Conservation (phyloP, 2,329 filamentous ascomycete genomes). For the Botrytis tulipae region DNA sequence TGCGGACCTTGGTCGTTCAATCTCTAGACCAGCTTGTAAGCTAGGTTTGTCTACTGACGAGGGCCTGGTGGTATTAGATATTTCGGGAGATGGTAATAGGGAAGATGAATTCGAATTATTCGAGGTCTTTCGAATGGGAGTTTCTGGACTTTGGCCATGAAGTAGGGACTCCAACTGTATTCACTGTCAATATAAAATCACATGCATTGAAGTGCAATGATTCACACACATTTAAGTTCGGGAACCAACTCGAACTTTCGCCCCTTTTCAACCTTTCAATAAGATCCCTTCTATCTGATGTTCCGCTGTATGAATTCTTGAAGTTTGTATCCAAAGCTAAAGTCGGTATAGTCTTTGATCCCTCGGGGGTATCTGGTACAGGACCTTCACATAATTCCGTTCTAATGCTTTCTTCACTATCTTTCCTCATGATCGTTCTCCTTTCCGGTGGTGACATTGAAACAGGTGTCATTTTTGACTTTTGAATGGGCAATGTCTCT, state of each 20-base stretch:
- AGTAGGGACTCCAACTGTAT: slow-evolving; percentile 35
- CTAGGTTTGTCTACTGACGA: slow-evolving; percentile 44
- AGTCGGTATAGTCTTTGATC: slow-evolving; percentile 19
- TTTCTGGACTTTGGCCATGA: slow-evolving; percentile 31
- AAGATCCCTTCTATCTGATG: slow-evolving; percentile 68
- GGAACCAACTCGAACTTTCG: slow-evolving; percentile 72
- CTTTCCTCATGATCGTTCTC: slow-evolving; percentile 39
- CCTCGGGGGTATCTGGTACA: slow-evolving; percentile 38
- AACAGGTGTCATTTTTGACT: slow-evolving; percentile 28
- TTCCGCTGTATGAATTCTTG: slow-evolving; percentile 27
- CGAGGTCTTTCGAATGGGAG: slow-evolving; percentile 31
- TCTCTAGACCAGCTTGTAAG: slow-evolving; percentile 57
- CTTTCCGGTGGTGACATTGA: slow-evolving; percentile 28
- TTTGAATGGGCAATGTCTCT: slow-evolving; percentile 26
- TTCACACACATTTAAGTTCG: slow-evolving; percentile 56
- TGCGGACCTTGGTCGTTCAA: slow-evolving; percentile 79
- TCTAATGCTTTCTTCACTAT: slow-evolving; percentile 60
- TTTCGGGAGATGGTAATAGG: slow-evolving; percentile 40
- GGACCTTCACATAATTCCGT: slow-evolving; percentile 62
- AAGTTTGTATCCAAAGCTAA: slow-evolving; percentile 25
- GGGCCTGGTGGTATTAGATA: slow-evolving; percentile 34
- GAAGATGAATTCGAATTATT: slow-evolving; percentile 34
- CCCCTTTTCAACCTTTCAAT: slow-evolving; percentile 82
- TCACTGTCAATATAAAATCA: slow-evolving; percentile 18
- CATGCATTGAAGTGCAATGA: neutral